Percentiles rank a stretch among this genome's conserved stretches.
Conservation (phyloP, 345 rosid genomes). For the Heritiera littoralis region DNA sequence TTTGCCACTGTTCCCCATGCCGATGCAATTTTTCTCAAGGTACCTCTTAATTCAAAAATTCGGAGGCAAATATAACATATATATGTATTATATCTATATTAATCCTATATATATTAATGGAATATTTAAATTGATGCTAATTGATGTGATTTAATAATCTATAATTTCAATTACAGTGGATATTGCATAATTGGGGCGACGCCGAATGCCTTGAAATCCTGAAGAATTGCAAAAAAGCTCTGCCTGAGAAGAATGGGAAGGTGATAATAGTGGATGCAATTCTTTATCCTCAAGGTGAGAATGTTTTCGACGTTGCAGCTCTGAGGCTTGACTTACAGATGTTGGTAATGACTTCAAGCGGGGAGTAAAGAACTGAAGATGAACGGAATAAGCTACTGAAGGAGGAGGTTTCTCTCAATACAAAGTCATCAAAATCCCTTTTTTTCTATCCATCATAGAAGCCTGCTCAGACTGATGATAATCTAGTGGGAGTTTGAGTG, state of each 20-base stretch:
- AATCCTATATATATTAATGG: too few species aligned
- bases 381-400: conserved; percentile 60
- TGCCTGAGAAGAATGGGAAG: conserved; percentile 46
- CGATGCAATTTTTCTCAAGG: conserved; percentile 60
- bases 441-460: background rate
- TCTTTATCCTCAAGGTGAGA: conserved; percentile 38
- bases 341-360: conserved; percentile 63
- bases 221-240: conserved; percentile 63
- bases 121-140: too few species aligned
- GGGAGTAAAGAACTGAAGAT: conserved; percentile 58
- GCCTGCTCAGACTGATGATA: background rate
- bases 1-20: conserved; percentile 55
- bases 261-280: conserved; percentile 60
- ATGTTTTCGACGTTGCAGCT: conserved; percentile 38
- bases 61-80: background rate
- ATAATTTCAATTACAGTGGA: conserved; percentile 33
- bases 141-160: too few species aligned
- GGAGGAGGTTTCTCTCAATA: conserved; percentile 54
- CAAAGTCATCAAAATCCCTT: background rate
- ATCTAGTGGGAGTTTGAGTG: too few species aligned
- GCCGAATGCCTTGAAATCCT: conserved; percentile 57
- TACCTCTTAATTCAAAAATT: background rate
- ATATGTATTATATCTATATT: too few species aligned
- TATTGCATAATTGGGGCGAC: conserved; percentile 71
- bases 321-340: conserved; percentile 57